Evolutionary conservation across 345 rosid species (phyloP), one percentile per base, ranked within the genome.

Genomic region (Chamaenerion angustifolium): DNA sequence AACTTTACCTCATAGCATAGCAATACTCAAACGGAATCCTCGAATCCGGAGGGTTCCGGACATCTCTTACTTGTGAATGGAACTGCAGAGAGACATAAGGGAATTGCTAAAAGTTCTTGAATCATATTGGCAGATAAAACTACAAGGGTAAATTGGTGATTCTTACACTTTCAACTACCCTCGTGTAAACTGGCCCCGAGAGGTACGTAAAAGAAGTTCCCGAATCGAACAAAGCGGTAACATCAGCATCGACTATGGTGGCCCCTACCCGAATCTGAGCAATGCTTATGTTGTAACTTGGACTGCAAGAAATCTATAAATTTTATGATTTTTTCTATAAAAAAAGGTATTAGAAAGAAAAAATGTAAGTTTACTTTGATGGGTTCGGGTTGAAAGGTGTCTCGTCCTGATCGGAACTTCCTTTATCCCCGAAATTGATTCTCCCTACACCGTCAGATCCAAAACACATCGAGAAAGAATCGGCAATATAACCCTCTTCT

Each of bases 381-480:
- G 80, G 92, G 57, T 79, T 79, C 50, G 78, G 40, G 64, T 86
- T 86, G 59, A 90, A 81, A 0, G 82, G 80, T 1, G 98, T 83
- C 69, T 81, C 96, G 42, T 79, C 77, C 71, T 86, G 95, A 64
- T 83, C 88, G 25, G 77, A 61, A 63, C 85, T 76, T 40, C 98
- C 95, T 58, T 71, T 75, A 62, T 86, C 94, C 40, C 98, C 95
- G 52, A 90, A 86, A 75, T 80, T 83, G 59, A 86, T 90, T 67
- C 94, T 67, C 65, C 93, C 98, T 64, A 76, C 59, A 44, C 96
- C 93, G 64, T 78, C 89, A 47, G 49, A 73, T 27, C 96, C 85
- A 44, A 83, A 92, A 63, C 89, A 92, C 89, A 92, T 78, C 40
- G 95, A 92, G 72, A 92, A 83, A 47, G 96, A 83, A 76, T 92